Base-by-base conservation (phyloP, 306 rosid genomes). In the Hippophae tibetana region DNA sequence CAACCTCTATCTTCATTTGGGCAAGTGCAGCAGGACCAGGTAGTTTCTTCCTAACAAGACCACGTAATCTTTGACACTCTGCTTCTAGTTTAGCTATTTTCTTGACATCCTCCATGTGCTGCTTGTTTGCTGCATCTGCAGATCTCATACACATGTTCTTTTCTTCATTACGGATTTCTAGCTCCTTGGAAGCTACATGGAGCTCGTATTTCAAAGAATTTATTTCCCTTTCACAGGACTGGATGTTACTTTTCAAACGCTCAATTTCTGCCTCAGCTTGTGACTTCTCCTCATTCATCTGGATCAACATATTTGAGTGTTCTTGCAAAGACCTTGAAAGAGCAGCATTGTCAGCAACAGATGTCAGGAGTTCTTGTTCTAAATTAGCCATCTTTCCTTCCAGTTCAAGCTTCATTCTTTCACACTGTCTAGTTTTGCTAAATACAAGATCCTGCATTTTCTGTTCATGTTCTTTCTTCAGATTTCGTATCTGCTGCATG, bases 1-100 rank as follows among this genome's bases (percentile, higher is more conserved):
- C 95, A 74, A 93, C 99, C 79, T 93, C 99, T 54, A 86, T 72
- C 80, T 86, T 93, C 99, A 93, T 93, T 67, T 93, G 99, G 40
- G 99, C 99, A 57, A 93, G 86, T 58, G 99, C 99, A 54, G 99
- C 99, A 42, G 99, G 97, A 79, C 99, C 99, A 42, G 99, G 99
- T 66, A 93, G 69, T 74, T 93, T 93, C 74, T 93, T 93, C 70
- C 95, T 72, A 79, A 93, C 99, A 62, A 93, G 88, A 68, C 97
- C 95, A 1, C 99, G 95, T 56, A 93, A 69, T 61, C 99, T 80
- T 79, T 93, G 99, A 74, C 97, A 93, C 69, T 93, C 99, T 9
- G 99, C 97, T 77, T 93, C 99, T 56, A 93, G 78, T 81, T 93
- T 93, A 2, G 86, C 74, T 71, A 93, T 88, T 67, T 93, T 93